phyloP scores from a whole-genome alignment of 345 rosid species.

The Rubroshorea leprosula region DNA sequence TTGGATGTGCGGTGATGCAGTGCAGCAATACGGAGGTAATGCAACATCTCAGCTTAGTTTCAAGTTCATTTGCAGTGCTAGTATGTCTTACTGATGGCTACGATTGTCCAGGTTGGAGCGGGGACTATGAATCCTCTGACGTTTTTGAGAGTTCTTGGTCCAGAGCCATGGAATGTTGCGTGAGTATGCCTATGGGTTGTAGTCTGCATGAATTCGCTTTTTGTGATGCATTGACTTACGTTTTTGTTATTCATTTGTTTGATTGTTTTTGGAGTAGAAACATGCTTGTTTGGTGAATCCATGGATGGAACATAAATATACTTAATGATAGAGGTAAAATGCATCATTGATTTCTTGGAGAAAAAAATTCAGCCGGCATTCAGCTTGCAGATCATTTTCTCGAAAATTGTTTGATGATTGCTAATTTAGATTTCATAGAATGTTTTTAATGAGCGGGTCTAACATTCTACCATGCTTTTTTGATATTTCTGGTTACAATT shows the following conservation, averaged over 20 bases:
- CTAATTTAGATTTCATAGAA: not conserved
- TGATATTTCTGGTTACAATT: not conserved
- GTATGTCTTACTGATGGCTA: conserved; percentile 1
- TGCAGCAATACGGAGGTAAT: conserved; percentile 92
- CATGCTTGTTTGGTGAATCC: not conserved
- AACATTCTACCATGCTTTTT: not conserved
- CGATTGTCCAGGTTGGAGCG: conserved; percentile 70
- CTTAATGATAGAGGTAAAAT: not conserved
- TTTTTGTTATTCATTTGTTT: not conserved
- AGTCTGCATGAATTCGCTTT: not conserved
- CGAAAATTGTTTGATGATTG: not conserved
- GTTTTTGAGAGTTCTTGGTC: conserved; percentile 89
- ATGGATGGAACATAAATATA: not conserved
- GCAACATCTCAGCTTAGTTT: not conserved
- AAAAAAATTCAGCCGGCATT: too few species aligned
- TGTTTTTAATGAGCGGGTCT: not conserved
- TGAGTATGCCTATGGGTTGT: conserved; percentile 34
- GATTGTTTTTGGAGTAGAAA: not conserved
- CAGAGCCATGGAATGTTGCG: conserved; percentile 98
- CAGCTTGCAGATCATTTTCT: too few species aligned
- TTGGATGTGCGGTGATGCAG: conserved; percentile 95
- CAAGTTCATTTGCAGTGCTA: not conserved
- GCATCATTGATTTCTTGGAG: not conserved
- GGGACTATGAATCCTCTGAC: conserved; percentile 98
- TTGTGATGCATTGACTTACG: not conserved